Evolutionary conservation across 1,139 yeast genomes (phyloP).

Genomic region (Scheffersomyces parashehatae): DNA sequence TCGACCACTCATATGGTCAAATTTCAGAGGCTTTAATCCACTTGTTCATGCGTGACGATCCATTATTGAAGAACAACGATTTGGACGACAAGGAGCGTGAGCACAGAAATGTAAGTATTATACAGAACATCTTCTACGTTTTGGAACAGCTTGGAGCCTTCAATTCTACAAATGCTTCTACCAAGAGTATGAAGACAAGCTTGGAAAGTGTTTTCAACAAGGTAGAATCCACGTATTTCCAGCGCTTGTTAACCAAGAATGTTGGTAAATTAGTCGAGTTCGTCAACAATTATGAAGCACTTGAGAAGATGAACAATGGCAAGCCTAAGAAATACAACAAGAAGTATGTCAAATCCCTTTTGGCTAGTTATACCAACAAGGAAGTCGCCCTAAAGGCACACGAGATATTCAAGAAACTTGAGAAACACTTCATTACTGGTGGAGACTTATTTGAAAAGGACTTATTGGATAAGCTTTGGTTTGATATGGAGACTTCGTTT

Average conservation of each 20-base stretch:
- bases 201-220: constrained; percentile 50
- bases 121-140: constrained; percentile 64
- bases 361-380: constrained; percentile 55
- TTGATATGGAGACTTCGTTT: constrained; percentile 38
- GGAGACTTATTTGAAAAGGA: constrained; percentile 48
- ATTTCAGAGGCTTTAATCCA: constrained; percentile 37
- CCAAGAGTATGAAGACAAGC: constrained; percentile 41
- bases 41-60: constrained; percentile 43
- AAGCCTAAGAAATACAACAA: constrained; percentile 66
- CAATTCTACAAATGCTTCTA: constrained; percentile 26
- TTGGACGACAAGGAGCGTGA: constrained; percentile 60
- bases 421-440: constrained; percentile 54
- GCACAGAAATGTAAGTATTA: constrained; percentile 57
- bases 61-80: constrained; percentile 43
- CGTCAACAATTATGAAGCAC: constrained; percentile 62
- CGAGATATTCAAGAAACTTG: constrained; percentile 57
- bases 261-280: constrained; percentile 68
- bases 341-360: constrained; percentile 56
- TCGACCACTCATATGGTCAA: constrained; percentile 43
- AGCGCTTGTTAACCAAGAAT: constrained; percentile 43
- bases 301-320: constrained; percentile 46
- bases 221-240: constrained; percentile 44
- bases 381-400: constrained; percentile 60
- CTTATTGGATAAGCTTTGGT: constrained; percentile 46
- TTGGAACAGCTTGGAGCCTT: constrained; percentile 48